Percentiles rank a stretch among this genome's conserved stretches.
These are phyloP conservation scores for Lactarius vividus DNA, from an alignment of 768 basidiomycete genomes.

Conservation along the genomic window DNA sequence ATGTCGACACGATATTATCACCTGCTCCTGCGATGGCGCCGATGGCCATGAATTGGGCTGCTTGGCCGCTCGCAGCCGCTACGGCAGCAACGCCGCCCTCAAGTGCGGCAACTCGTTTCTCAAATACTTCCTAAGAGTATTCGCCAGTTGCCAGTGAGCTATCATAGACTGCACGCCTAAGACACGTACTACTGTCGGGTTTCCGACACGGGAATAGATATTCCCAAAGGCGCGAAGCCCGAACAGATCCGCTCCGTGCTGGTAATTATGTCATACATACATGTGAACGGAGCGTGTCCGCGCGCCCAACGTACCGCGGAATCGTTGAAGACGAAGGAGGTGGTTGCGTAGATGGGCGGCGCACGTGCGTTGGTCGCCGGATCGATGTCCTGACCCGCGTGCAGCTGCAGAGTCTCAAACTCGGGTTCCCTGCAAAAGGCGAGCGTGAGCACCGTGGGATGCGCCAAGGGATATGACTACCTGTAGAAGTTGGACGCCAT, in stretches of 20 bases:
- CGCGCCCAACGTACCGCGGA: slow-evolving; percentile 47
- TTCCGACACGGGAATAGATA: slow-evolving; percentile 67
- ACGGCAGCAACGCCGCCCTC: slow-evolving; percentile 78
- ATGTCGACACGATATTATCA: slow-evolving; percentile 75
- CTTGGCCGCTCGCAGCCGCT: slow-evolving; percentile 70
- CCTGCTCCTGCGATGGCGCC: slow-evolving; percentile 53
- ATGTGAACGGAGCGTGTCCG: neutral
- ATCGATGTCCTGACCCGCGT: slow-evolving; percentile 69
- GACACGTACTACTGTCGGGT: slow-evolving; percentile 57
- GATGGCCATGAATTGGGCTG: slow-evolving; percentile 63
- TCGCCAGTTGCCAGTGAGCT: neutral
- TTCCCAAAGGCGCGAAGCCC: slow-evolving; percentile 57
- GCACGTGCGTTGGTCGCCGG: slow-evolving; percentile 69
- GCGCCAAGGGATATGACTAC: neutral
- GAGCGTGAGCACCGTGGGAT: neutral
- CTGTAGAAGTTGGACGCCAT: slow-evolving; percentile 12
- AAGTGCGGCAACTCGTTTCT: slow-evolving; percentile 74
- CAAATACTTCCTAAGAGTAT: slow-evolving; percentile 62
- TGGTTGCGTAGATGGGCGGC: slow-evolving; percentile 72
- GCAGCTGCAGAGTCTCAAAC: slow-evolving; percentile 78
- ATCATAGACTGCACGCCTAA: neutral
- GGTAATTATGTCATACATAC: neutral
- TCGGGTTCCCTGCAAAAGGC: slow-evolving; percentile 46
- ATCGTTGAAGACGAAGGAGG: slow-evolving; percentile 71
- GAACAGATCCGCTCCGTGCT: slow-evolving; percentile 76